Evolutionary conservation across 2,329 filamentous ascomycete genomes (phyloP), one percentile per base, ranked within the genome.

Genomic region (Pyrenophora graminea): DNA sequence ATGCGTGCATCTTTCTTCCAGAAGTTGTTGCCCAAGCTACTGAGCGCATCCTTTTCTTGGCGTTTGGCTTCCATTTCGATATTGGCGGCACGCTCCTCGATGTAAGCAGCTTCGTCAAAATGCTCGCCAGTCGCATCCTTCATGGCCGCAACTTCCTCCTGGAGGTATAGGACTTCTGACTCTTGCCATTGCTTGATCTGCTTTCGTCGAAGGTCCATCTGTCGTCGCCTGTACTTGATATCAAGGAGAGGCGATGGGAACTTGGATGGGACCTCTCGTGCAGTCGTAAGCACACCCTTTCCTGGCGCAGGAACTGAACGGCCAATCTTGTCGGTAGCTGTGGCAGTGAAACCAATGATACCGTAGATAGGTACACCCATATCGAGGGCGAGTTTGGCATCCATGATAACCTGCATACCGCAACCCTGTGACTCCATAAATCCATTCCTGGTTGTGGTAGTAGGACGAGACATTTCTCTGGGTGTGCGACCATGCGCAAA

Each of bases 391-490:
- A 99, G 86, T 79, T 89, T 90, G 48, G 93, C 94, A 58, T 90
- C 96, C 94, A 99, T 99, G 76, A 99, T 93, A 69, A 99, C 83
- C 78, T 99, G 94, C 75, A 99, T 87, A 88, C 95, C 94, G 68
- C 91, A 96, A 71, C 94, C 94, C 77, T 99, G 94, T 3, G 95
- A 96, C 78, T 99, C 94, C 94, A 99, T 97, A 82, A 99, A 99
- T 44, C 94, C 94, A 67, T 92, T 94, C 76, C 94, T 85, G 56
- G 94, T 99, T 3, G 94, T 99, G 38, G 94, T 99, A 4, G 92
- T 95, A 4, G 94, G 94, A 56, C 94, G 88, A 27, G 95, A 99
- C 94, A 99, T 99, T 77, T 99, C 94, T 75, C 87, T 85, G 10
- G 94, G 93, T 42, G 94, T 97, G 61, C 94, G 90, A 40, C 94